These are phyloP conservation scores for Dactylella cylindrospora DNA, from an alignment of 2,329 filamentous ascomycete species.

Conservation along the genomic window DNA sequence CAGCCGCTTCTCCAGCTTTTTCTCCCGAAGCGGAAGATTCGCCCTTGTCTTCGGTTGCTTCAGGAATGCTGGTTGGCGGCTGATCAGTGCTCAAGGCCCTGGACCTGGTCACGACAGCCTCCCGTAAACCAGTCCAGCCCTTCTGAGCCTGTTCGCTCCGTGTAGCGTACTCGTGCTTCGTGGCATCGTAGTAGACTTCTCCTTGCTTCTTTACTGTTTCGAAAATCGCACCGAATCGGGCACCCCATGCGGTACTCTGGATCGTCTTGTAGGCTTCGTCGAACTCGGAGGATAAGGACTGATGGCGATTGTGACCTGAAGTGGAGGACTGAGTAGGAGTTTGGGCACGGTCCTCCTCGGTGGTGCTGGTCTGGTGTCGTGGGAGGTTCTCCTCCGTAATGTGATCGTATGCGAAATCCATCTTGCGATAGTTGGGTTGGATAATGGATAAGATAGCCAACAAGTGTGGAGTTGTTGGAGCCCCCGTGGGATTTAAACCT, in stretches of 20 bases:
- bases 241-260: slow-evolving; percentile 87
- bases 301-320: slow-evolving; percentile 50
- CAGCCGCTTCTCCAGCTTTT: slow-evolving; percentile 44
- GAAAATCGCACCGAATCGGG: slow-evolving; percentile 81
- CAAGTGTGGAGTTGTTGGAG: too few relatives aligned
- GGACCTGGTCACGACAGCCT: slow-evolving; percentile 70
- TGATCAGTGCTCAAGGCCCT: slow-evolving; percentile 59
- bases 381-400: slow-evolving; percentile 80
- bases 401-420: slow-evolving; percentile 98
- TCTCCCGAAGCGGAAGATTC: slow-evolving; percentile 46
- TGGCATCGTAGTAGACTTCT: slow-evolving; percentile 82
- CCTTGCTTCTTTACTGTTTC: slow-evolving; percentile 93
- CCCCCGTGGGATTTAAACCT: too few relatives aligned
- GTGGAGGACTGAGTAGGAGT: slow-evolving; percentile 47
- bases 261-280: slow-evolving; percentile 95
- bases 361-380: slow-evolving; percentile 58
- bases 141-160: slow-evolving; percentile 80
- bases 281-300: slow-evolving; percentile 77
- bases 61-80: slow-evolving; percentile 52
- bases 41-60: slow-evolving; percentile 54
- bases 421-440: slow-evolving; percentile 53
- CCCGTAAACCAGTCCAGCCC: slow-evolving; percentile 70
- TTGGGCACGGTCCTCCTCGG: slow-evolving; percentile 55
- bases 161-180: slow-evolving; percentile 75
- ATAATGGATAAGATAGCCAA: too few relatives aligned